phyloP scores from a whole-genome alignment of 257 asterid species.

The Paraleonurus japonicus region DNA sequence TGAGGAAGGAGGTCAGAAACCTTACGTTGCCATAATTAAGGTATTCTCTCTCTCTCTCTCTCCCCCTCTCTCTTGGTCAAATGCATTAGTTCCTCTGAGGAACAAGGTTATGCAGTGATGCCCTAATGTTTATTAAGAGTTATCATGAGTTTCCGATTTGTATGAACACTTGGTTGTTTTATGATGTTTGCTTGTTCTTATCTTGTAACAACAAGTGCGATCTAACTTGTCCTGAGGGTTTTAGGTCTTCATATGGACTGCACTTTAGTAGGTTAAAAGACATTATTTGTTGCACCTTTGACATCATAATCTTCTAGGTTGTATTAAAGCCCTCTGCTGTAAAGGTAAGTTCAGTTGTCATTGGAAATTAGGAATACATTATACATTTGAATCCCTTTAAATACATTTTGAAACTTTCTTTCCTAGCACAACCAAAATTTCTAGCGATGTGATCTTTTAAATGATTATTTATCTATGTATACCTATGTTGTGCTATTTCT shows the following conservation, averaged over 20 bases:
- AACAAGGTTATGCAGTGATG: slow-evolving; percentile 3
- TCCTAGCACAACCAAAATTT: not conserved
- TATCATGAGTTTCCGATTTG: not conserved
- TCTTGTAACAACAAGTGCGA: not conserved
- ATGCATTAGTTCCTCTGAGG: slow-evolving; percentile 1
- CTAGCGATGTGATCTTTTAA: not conserved
- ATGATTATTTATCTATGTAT: slow-evolving; percentile 11
- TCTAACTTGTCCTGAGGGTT: not conserved
- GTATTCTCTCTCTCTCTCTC: slow-evolving; percentile 38
- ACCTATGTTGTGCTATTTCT: not conserved
- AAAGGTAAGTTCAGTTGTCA: not conserved
- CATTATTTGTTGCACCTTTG: not conserved
- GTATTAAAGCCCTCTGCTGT: slow-evolving; percentile 6
- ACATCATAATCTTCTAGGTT: slow-evolving; percentile 3
- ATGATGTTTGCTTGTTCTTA: not conserved
- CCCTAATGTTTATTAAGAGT: not conserved
- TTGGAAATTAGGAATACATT: slow-evolving; percentile 1
- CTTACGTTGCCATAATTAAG: slow-evolving; percentile 93
- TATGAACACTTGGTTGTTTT: not conserved
- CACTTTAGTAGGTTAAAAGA: not conserved
- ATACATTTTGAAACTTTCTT: not conserved
- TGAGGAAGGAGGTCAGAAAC: slow-evolving; percentile 61
- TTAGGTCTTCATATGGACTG: not conserved
- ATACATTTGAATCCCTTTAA: not conserved
- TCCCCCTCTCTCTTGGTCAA: not conserved